Percentiles rank a stretch among this genome's conserved stretches.
These are phyloP conservation scores for Rosa multiflora DNA, from an alignment of 306 rosid genomes.

Conservation along the genomic window DNA sequence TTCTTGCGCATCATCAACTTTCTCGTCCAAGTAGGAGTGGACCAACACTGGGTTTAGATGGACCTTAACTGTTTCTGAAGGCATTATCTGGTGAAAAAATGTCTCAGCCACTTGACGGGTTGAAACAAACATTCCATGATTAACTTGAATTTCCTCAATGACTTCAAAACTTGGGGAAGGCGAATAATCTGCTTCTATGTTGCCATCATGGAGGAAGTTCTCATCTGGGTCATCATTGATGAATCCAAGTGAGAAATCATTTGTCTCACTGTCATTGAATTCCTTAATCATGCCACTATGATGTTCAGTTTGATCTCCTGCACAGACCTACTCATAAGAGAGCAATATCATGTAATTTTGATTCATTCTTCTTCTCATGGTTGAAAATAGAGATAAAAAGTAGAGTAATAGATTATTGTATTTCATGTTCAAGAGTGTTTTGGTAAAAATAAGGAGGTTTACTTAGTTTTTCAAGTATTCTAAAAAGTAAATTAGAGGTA, in stretches of 20 bases:
- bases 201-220: constrained; percentile 54
- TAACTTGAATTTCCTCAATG: constrained; percentile 65
- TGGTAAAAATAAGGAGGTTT: no score
- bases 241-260: constrained; percentile 65
- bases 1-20: constrained; percentile 22
- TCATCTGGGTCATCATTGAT: constrained; percentile 46
- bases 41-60: constrained; percentile 53
- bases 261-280: constrained; percentile 41
- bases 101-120: constrained; percentile 72
- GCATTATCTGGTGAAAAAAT: constrained; percentile 73
- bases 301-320: constrained; percentile 31
- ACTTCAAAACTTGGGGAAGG: constrained; percentile 76
- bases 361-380: no score
- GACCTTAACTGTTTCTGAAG: constrained; percentile 76
- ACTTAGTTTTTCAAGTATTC: no score
- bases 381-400: no score
- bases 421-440: no score
- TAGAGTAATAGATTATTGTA: no score
- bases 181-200: constrained; percentile 48
- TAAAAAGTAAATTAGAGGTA: no score
- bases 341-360: no score
- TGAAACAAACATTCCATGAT: constrained; percentile 74
- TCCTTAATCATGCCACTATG: constrained; percentile 38
- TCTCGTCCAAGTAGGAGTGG: constrained; percentile 30
- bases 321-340: neutral